phyloP scores from a whole-genome alignment of 768 basidiomycete species.

The Grammothele lineata region DNA sequence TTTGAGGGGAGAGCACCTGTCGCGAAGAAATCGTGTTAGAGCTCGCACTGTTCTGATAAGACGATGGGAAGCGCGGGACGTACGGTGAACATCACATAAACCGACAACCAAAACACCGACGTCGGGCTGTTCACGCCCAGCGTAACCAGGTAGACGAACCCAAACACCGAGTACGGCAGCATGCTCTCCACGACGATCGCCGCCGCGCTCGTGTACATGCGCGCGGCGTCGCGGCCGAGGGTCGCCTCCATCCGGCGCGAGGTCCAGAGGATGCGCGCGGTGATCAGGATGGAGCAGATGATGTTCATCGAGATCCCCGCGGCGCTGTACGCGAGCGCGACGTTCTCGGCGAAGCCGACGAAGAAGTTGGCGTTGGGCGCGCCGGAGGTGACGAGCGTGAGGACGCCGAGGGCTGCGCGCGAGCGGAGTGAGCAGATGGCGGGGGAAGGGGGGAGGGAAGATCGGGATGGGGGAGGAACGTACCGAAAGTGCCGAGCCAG shows the following conservation, averaged over 20 bases:
- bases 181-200: constrained; percentile 10
- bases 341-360: constrained; percentile 31
- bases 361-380: constrained; percentile 37
- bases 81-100: constrained; percentile 11
- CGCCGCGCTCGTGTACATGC: constrained; percentile 3
- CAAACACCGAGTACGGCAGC: constrained; percentile 9
- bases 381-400: constrained; percentile 33
- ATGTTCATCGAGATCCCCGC: constrained; percentile 39
- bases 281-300: constrained; percentile 35
- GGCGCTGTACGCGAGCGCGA: constrained; percentile 36
- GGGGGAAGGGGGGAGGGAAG: not conserved
- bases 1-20: constrained; percentile 18
- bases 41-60: no score
- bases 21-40: not conserved
- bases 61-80: not conserved
- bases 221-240: not conserved
- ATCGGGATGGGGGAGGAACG: not conserved
- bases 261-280: constrained; percentile 26
- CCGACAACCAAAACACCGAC: constrained; percentile 1
- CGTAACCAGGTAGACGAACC: constrained; percentile 2
- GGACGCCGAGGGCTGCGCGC: constrained; percentile 35
- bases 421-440: not conserved
- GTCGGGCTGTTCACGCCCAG: constrained; percentile 6
- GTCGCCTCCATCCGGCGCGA: not conserved
- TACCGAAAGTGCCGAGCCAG: constrained; percentile 4